Conservation (phyloP, 805 yeast species). For the Kodamaea kaohsiungensis region DNA sequence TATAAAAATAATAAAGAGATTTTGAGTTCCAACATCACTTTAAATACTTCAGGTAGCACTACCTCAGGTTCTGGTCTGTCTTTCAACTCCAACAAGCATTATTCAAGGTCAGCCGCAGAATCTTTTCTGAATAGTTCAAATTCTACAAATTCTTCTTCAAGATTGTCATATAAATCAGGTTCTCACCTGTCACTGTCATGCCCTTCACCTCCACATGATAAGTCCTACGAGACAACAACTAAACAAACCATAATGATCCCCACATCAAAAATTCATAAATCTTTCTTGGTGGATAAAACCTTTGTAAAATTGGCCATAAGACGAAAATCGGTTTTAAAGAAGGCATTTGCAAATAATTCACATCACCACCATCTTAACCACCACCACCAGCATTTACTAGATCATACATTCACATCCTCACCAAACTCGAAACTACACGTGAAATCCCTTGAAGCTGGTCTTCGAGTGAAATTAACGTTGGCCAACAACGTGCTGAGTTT, state of each 20-base stretch:
- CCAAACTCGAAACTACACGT: constrained; percentile 34
- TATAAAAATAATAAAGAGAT: not conserved
- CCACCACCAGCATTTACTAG: not conserved
- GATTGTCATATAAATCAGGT: not conserved
- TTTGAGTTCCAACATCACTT: not conserved
- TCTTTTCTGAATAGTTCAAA: not conserved
- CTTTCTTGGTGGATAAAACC: constrained; percentile 7
- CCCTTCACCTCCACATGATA: not conserved
- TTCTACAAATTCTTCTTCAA: not conserved
- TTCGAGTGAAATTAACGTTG: constrained; percentile 49
- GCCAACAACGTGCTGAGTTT: constrained; percentile 46
- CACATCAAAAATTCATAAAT: constrained; percentile 15
- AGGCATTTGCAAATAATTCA: not conserved
- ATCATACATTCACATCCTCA: not conserved
- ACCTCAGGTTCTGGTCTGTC: not conserved
- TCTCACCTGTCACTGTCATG: not conserved
- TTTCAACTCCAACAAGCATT: not conserved
- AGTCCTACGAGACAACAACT: not conserved
- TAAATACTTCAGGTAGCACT: constrained; percentile 6
- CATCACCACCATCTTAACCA: not conserved
- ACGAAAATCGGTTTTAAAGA: constrained; percentile 27
- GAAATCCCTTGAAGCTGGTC: constrained; percentile 52
- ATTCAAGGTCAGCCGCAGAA: not conserved
- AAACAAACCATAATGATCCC: constrained; percentile 5
- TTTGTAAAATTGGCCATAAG: constrained; percentile 29